Evolutionary conservation across 2,329 filamentous ascomycete species (phyloP), one percentile per base, ranked within the genome.

Genomic region (Aspergillus sp.): DNA sequence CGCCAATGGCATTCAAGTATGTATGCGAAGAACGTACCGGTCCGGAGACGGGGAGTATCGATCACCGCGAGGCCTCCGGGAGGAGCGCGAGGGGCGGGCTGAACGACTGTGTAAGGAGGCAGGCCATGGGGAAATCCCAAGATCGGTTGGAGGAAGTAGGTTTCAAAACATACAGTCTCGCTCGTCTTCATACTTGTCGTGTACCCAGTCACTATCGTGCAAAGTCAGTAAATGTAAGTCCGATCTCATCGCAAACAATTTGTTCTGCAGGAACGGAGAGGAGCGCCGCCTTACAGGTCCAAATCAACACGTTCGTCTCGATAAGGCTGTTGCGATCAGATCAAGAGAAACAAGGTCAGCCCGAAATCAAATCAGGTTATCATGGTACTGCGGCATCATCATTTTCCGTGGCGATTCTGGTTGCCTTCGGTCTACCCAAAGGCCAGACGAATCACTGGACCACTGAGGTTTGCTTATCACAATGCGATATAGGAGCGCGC

Each of bases 131-230:
- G 57, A 48, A 15, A 47, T 49, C 51, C 48, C 38, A 52, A n/a
- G 56, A 30, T 31, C 46, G 56, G 56, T 38, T 38, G 62, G 46
- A 56, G 57, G 11, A 43, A 54, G 47, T 41, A 46, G 59, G 50
- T 43, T 47, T 57, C 38, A 65, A 45, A 68, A 76, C 78, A 63
- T 66, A 81, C 80, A 71, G 62, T 81, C 80, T 79, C 89, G 84
- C 76, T 89, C 85, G 72, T 92, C 91, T 76, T 95, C 91, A 76
- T 88, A 96, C 75, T 89, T 91, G 80, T 96, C 92, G 77, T 97
- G 93, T 69, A 97, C 92, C 93, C 93, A 97, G 83, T 96, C 93
- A 74, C 92, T 92, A 45, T 25, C 46, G 19, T 52, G n/a, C 15
- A n/a, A 23, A 30, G 50, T 54, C 50, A 59, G 58, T 59, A 48